Base-by-base conservation (phyloP, 1,139 yeast genomes). In the Geotrichum fermentans region DNA sequence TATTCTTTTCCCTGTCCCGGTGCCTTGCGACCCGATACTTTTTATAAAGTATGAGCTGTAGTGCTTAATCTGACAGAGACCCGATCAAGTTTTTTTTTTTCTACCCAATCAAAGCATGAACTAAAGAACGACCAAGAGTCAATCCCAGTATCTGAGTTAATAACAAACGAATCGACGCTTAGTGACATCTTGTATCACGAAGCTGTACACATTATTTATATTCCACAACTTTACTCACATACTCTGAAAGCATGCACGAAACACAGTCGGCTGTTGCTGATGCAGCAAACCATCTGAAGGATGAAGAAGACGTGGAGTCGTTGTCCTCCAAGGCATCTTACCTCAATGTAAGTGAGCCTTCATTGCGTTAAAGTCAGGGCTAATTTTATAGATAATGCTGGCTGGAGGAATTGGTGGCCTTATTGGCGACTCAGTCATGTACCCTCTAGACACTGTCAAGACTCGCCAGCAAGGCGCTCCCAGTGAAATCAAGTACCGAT, bases 351-450 rank as follows among this genome's bases (percentile, higher is more conserved):
- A 17, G 52, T 50, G 10, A n/a, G 24, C 14, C 33, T 13, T 6
- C 5, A 13, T 13, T 11, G 7, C 29, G 2, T 30, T 26, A 6
- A 28, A 6, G 13, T 2, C 39, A 37, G n/a, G 14, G 14, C 14
- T 14, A 2, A 11, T 40, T 22, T 14, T 11, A 22, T 32, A 51
- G 51, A 46, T 51, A 2, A 42, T 47, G 39, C 24, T 69, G 30
- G 96, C 97, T 0, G 98, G 98, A 36, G 97, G 96, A 1, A 70
- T 90, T 45, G 98, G 98, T 7, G 98, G 98, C 1, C 81, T 87
- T 53, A 80, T 90, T 34, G 98, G 97, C 14, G 98, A 92, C 62
- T 77, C 95, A 1, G 72, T 80, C 43, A 92, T 92, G 97, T 97
- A 92, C 66, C 90, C 97, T 1, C 70, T 92, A 40, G 98, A 92